These are phyloP conservation scores for Leishmania martiniquensis DNA, from an alignment of 208 protist species.

Conservation along the genomic window DNA sequence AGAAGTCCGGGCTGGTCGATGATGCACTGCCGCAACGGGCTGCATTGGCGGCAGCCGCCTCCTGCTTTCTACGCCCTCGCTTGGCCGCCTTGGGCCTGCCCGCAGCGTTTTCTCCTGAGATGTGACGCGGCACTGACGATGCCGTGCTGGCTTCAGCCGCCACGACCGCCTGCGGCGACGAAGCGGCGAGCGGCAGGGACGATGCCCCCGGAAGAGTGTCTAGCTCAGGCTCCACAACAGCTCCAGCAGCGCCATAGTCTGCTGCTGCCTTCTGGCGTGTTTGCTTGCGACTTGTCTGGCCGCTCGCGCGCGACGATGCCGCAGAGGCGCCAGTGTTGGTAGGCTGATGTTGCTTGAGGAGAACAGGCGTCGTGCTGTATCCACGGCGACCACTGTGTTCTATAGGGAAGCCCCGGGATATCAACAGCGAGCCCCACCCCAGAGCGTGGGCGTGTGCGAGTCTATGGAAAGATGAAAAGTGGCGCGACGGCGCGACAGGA, in stretches of 20 bases:
- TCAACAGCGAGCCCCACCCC: neutral
- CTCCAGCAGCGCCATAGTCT: slow-evolving; percentile 4
- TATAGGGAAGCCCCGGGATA: slow-evolving; percentile 7
- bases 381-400: slow-evolving; percentile 4
- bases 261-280: neutral
- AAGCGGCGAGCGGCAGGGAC: neutral
- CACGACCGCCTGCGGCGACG: neutral
- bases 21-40: neutral
- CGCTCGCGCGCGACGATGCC: slow-evolving; percentile 2
- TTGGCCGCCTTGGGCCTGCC: neutral
- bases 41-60: neutral
- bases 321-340: slow-evolving; percentile 23
- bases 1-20: neutral
- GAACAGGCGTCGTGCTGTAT: slow-evolving; percentile 24
- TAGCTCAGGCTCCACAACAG: slow-evolving; percentile 15
- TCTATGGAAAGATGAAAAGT: slow-evolving; percentile 24
- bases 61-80: slow-evolving; percentile 12
- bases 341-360: slow-evolving; percentile 29
- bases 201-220: neutral
- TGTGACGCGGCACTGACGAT: neutral
- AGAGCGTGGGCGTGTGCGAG: slow-evolving; percentile 7
- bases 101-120: neutral
- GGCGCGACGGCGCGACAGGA: slow-evolving; percentile 4
- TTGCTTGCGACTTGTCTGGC: slow-evolving; percentile 15
- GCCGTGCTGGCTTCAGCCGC: neutral